Evolutionary conservation across 305 asterid genomes (phyloP).

Genomic region (Lippia alba): DNA sequence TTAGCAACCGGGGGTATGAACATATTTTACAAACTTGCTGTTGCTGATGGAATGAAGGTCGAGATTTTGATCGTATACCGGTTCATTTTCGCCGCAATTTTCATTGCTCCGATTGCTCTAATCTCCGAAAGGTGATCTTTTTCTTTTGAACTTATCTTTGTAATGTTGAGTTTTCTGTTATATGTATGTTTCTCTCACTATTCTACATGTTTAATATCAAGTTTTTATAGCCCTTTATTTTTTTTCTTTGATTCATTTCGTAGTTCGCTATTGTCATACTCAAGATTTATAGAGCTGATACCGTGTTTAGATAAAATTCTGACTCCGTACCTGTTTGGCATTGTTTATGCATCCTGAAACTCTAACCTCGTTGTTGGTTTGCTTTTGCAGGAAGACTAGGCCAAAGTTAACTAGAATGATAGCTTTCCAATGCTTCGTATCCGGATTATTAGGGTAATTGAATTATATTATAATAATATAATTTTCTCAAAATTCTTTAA

Average conservation of each 20-base stretch:
- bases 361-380: background rate
- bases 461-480: background rate
- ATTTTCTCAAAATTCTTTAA: background rate
- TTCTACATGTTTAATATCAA: too few species aligned
- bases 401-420: constrained; percentile 40
- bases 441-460: constrained; percentile 41
- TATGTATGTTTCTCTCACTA: too few species aligned
- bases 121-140: constrained; percentile 40
- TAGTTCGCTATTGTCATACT: too few species aligned
- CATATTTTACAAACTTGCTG: constrained; percentile 38
- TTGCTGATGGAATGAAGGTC: constrained; percentile 41
- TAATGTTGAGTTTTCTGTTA: too few species aligned
- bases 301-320: background rate
- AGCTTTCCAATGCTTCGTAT: constrained; percentile 34
- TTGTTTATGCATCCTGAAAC: background rate
- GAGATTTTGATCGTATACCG: constrained; percentile 40
- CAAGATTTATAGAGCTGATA: too few species aligned
- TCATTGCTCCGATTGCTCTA: constrained; percentile 45
- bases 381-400: constrained; percentile 40
- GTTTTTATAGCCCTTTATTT: too few species aligned
- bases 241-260: too few species aligned
- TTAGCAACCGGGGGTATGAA: constrained; percentile 34
- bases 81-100: constrained; percentile 39
- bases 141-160: background rate
- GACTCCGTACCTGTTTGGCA: background rate